phyloP scores from a whole-genome alignment of 2,329 filamentous ascomycete genomes.

The Cordyceps fumosorosea region DNA sequence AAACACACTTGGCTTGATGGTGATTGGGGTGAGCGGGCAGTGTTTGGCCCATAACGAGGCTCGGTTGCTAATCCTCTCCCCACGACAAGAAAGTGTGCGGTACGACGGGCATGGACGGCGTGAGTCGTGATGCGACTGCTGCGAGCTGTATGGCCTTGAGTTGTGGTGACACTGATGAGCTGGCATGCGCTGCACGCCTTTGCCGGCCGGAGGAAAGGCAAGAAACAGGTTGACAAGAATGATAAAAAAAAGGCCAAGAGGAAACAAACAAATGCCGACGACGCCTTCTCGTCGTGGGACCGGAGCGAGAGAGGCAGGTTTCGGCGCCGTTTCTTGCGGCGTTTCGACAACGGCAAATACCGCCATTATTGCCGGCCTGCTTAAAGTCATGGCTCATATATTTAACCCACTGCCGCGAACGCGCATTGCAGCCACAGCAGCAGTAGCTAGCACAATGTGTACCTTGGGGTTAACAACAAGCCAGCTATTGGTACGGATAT shows the following conservation, averaged over 20 bases:
- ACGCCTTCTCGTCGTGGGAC: not conserved
- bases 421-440: not conserved
- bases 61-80: no score
- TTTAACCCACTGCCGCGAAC: no score
- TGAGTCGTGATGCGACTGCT: no score
- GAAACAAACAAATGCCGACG: not conserved
- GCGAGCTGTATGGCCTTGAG: no score
- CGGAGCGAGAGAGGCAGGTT: not conserved
- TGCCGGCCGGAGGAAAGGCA: not conserved
- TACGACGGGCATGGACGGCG: no score
- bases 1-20: not conserved
- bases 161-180: no score
- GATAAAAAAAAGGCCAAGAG: not conserved
- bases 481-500: not conserved
- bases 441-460: no score
- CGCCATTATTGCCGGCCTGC: not conserved
- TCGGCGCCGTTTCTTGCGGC: not conserved
- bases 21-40: not conserved
- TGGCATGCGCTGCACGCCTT: no score
- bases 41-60: no score
- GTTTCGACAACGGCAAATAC: not conserved
- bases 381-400: no score
- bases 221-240: not conserved
- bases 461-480: not conserved
- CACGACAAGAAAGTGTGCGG: no score